phyloP scores from a whole-genome alignment of 2,329 filamentous ascomycete species.

The Trichoderma endophyticum region DNA sequence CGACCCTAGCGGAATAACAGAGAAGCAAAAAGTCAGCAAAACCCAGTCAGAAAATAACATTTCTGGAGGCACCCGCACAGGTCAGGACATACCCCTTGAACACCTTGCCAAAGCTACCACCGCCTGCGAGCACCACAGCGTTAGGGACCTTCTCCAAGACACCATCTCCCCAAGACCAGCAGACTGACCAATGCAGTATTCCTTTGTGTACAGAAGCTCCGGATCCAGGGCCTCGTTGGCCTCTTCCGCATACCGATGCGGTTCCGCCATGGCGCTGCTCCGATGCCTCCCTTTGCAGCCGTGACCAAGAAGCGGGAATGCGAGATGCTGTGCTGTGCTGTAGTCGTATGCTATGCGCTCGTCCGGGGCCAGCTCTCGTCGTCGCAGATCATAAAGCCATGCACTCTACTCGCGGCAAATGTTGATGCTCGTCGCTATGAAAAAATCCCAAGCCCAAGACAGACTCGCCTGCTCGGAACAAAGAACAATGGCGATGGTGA shows the following conservation, averaged over 20 bases:
- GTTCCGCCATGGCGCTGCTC: slow-evolving; percentile 43
- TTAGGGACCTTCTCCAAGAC: slow-evolving; percentile 20
- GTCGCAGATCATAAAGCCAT: slow-evolving; percentile 6
- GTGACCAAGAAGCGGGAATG: background rate
- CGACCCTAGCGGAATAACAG: slow-evolving; percentile 57
- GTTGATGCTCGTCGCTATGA: background rate
- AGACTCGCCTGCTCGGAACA: background rate
- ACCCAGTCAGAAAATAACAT: background rate
- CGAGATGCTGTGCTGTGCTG: background rate
- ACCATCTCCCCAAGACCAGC: background rate
- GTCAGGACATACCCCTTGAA: slow-evolving; percentile 76
- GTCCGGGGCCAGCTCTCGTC: background rate
- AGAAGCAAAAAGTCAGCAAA: background rate
- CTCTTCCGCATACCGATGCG: slow-evolving; percentile 45
- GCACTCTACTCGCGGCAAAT: background rate
- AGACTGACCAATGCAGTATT: slow-evolving; percentile 75
- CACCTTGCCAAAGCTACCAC: slow-evolving; percentile 96
- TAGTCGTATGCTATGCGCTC: background rate
- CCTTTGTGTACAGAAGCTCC: slow-evolving; percentile 88
- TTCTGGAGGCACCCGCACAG: background rate
- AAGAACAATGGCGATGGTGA: background rate
- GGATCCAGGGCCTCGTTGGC: slow-evolving; percentile 65
- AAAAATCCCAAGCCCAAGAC: background rate
- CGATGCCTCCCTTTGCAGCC: background rate
- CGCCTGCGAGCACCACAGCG: slow-evolving; percentile 53